A percentile compares a stretch with the other conserved stretches of the same genome.
These are phyloP conservation scores for Penicillium herquei DNA, from an alignment of 495 filamentous ascomycete genomes.

Conservation along the genomic window DNA sequence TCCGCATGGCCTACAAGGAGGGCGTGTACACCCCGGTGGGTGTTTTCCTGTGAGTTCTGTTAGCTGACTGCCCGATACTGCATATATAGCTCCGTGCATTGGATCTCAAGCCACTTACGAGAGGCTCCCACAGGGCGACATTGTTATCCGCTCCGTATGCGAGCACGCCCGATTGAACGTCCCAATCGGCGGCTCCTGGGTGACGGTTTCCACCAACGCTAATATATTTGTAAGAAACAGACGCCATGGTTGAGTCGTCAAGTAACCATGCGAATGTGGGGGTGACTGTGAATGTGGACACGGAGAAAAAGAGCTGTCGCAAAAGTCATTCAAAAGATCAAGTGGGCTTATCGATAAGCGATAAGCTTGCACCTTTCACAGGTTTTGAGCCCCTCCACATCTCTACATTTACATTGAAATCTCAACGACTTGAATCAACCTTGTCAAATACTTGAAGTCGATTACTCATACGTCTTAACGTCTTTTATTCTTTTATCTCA, in stretches of 20 bases:
- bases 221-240: constrained; percentile 59
- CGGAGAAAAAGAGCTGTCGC: constrained; percentile 23
- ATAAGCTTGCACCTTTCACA: not conserved
- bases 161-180: constrained; percentile 63
- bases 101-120: constrained; percentile 53
- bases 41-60: constrained; percentile 39
- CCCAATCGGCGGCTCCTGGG: constrained; percentile 88
- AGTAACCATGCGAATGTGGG: not conserved
- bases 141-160: constrained; percentile 89
- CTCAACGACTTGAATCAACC: too few relatives aligned
- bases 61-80: not conserved
- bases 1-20: constrained; percentile 81
- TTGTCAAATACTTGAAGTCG: not conserved
- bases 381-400: constrained; percentile 16
- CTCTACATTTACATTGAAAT: not conserved
- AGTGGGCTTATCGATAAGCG: constrained; percentile 49
- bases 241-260: constrained; percentile 34
- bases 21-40: constrained; percentile 56
- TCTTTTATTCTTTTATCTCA: not conserved
- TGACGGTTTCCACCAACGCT: constrained; percentile 89
- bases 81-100: not conserved
- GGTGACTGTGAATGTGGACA: not conserved
- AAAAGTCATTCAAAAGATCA: constrained; percentile 13
- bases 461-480: not conserved
- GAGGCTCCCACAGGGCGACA: constrained; percentile 83